Percentiles rank a stretch among this genome's conserved stretches.
phyloP scores from a whole-genome alignment of 352 stramenopile genomes.

The Phytophthora sansomeana region DNA sequence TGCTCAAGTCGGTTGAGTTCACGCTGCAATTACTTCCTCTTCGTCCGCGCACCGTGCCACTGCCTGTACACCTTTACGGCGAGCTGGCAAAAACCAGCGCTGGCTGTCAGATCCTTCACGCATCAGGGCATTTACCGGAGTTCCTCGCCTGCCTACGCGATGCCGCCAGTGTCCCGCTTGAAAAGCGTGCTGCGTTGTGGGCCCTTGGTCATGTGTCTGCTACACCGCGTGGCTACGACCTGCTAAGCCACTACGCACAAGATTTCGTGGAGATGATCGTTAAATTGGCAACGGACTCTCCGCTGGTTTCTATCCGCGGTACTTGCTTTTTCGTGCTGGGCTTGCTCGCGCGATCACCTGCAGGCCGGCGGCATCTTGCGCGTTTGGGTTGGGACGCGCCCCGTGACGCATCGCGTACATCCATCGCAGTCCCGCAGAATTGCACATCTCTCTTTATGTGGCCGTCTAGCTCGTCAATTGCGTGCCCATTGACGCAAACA shows the following conservation, averaged over 20 bases:
- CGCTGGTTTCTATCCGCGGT: constrained; percentile 83
- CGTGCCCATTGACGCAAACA: constrained; percentile 64
- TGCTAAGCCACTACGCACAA: constrained; percentile 82
- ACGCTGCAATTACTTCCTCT: constrained; percentile 85
- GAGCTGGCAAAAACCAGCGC: constrained; percentile 87
- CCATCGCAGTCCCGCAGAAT: constrained; percentile 85
- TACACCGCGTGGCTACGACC: constrained; percentile 79
- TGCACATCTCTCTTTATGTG: constrained; percentile 85
- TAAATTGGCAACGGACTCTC: constrained; percentile 85
- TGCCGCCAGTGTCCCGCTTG: constrained; percentile 80
- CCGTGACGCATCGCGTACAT: constrained; percentile 67
- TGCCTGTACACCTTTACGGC: constrained; percentile 87
- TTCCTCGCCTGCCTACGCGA: constrained; percentile 86
- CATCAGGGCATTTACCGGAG: constrained; percentile 83
- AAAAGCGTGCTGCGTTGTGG: constrained; percentile 89
- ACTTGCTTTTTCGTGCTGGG: constrained; percentile 90
- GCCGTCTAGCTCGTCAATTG: constrained; percentile 44
- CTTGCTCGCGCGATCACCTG: constrained; percentile 71
- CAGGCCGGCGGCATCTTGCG: constrained; percentile 68
- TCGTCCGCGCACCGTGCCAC: constrained; percentile 76
- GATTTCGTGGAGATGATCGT: constrained; percentile 89
- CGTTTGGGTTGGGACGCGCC: constrained; percentile 84
- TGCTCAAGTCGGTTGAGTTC: constrained; percentile 92
- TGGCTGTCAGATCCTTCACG: constrained; percentile 83
- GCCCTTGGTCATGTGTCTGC: constrained; percentile 84